Base-by-base conservation (phyloP, 2,329 filamentous ascomycete genomes). In the Arthrobotrys conoides region DNA sequence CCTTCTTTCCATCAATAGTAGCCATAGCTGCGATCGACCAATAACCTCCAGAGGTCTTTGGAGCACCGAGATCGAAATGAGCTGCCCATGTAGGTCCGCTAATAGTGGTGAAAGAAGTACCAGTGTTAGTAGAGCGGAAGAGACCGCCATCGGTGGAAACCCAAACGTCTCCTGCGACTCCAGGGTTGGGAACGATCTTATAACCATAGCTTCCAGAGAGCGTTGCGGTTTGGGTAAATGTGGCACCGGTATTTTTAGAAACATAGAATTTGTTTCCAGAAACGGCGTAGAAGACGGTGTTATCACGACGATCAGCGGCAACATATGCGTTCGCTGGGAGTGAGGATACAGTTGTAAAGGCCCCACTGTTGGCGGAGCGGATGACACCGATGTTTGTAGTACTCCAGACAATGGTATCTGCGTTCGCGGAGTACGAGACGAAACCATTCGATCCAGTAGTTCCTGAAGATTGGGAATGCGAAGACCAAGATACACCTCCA, bases 131-230 rank as follows among this genome's bases (percentile, higher is more conserved):
- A 9, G 87, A 88, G 79, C 86, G 86, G 84, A 88, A 89, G 65
- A 90, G 83, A 4, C 89, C 89, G 0, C 81, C 83, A 70, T 89
- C 85, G 0, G 88, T 89, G 0, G 88, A 89, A 0, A 88, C 88
- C 83, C 87, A 89, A 57, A 92, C 86, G 57, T 90, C 88, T n/a
- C 91, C 90, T 0, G 89, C 88, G 10, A 85, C 85, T 8, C 87
- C 85, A 0, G 90, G 89, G 79, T 90, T 86, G 0, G 86, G 86
- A n/a, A 87, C 88, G 10, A 92, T 86, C 46, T 89, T 89, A 71
- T 91, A 84, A 22, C 84, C 82, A 0, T 83, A 85, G 48, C 68
- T 59, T 36, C 75, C 75, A 9, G 68, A 27, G 18, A 80, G 79
- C 1, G 84, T 85, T 14, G 84, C 83, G 0, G 84, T 84, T 5